phyloP scores from a whole-genome alignment of 1,139 yeast species.

The Candida tetrigidarum region DNA sequence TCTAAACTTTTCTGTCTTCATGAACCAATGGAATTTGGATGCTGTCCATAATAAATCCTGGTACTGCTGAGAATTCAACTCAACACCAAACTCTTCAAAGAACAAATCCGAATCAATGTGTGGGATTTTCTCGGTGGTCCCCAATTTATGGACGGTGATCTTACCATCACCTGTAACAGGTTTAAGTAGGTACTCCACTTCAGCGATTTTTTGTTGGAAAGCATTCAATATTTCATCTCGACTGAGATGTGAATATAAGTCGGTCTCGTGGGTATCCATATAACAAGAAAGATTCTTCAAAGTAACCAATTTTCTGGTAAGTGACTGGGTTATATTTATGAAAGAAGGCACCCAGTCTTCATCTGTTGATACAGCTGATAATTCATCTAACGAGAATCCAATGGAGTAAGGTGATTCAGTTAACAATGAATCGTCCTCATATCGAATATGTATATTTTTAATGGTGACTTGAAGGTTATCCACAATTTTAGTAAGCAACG shows the following conservation, averaged over 20 bases:
- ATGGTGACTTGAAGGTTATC: constrained; percentile 95
- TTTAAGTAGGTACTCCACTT: constrained; percentile 69
- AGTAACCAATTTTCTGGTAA: constrained; percentile 79
- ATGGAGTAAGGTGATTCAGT: constrained; percentile 77
- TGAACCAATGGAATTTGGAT: constrained; percentile 79
- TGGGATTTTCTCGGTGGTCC: constrained; percentile 70
- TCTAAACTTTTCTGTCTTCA: constrained; percentile 76
- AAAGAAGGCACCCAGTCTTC: constrained; percentile 85
- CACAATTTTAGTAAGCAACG: constrained; percentile 83
- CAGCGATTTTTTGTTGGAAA: constrained; percentile 33
- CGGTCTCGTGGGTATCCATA: constrained; percentile 74
- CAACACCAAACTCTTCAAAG: constrained; percentile 87
- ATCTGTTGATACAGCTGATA: constrained; percentile 92
- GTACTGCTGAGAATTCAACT: constrained; percentile 84
- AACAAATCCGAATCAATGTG: constrained; percentile 76
- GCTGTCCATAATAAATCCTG: constrained; percentile 81
- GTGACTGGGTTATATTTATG: constrained; percentile 67
- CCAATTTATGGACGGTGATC: constrained; percentile 76
- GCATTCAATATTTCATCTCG: constrained; percentile 44
- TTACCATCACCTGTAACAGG: constrained; percentile 94
- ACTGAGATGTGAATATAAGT: constrained; percentile 48
- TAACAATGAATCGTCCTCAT: constrained; percentile 77
- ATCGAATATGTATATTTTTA: constrained; percentile 87
- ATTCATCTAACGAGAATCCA: constrained; percentile 82
- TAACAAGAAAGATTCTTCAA: constrained; percentile 78